These are phyloP conservation scores for Suillus fuscotomentosus DNA, from an alignment of 768 basidiomycete species.

Conservation along the genomic window DNA sequence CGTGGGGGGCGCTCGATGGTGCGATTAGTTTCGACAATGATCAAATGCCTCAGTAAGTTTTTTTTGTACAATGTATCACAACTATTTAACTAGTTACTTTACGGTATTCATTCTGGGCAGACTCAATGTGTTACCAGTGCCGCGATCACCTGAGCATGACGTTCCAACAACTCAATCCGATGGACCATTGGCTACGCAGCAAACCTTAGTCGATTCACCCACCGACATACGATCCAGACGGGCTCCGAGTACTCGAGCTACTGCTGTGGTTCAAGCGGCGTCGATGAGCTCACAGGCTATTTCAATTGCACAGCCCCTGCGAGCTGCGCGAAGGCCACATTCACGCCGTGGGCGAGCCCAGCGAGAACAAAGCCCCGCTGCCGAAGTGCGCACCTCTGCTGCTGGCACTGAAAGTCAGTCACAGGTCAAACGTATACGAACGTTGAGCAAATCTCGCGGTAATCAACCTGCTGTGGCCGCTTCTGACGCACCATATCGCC, in stretches of 20 bases:
- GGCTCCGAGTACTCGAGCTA: not conserved
- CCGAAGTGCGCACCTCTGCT: not conserved
- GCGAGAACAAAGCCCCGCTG: not conserved
- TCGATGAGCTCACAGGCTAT: not conserved
- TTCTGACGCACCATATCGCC: slow-evolving; percentile 14
- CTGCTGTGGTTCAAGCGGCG: not conserved
- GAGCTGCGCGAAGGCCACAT: slow-evolving; percentile 1
- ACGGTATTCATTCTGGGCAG: slow-evolving; percentile 9
- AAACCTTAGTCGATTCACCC: slow-evolving; percentile 24
- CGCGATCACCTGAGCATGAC: slow-evolving; percentile 1
- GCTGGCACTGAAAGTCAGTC: not conserved
- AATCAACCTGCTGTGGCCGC: not conserved
- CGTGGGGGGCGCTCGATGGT: slow-evolving; percentile 12
- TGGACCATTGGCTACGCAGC: slow-evolving; percentile 21
- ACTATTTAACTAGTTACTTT: not conserved
- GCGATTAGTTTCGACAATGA: not conserved
- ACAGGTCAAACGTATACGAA: not conserved
- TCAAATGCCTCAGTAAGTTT: slow-evolving; percentile 14
- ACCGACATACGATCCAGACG: not conserved
- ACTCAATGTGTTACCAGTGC: not conserved
- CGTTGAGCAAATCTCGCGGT: not conserved
- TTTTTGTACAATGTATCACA: not conserved
- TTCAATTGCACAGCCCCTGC: not conserved
- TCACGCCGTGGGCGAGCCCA: not conserved
- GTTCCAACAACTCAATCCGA: slow-evolving; percentile 1